Percentiles rank a stretch among this genome's conserved stretches.
These are phyloP conservation scores for Scedosporium minutisporum DNA, from an alignment of 2,329 filamentous ascomycete genomes.

Conservation along the genomic window DNA sequence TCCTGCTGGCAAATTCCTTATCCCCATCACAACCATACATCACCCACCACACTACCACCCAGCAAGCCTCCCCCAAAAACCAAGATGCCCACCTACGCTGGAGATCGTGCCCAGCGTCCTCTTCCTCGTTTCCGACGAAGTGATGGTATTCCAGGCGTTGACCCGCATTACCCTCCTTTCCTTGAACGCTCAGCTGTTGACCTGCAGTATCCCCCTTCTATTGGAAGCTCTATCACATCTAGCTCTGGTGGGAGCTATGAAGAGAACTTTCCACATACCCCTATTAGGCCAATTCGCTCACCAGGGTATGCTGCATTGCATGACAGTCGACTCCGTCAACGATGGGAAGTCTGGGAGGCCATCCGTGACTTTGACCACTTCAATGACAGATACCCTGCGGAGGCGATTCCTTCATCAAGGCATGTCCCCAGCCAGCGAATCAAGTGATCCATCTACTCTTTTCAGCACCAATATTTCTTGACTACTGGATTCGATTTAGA, in stretches of 20 bases:
- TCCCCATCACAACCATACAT: no score
- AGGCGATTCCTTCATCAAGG: slow-evolving; percentile 6
- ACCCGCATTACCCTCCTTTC: no score
- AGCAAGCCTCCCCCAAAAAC: no score
- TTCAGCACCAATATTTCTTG: neutral
- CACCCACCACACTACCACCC: no score
- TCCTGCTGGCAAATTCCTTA: no score
- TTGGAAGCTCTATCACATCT: neutral
- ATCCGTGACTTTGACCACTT: slow-evolving; percentile 3
- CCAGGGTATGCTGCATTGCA: neutral
- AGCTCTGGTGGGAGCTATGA: neutral
- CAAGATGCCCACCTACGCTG: no score
- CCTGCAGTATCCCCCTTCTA: neutral
- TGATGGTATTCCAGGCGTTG: no score
- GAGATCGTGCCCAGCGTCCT: no score
- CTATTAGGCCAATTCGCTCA: neutral
- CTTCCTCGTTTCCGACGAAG: no score
- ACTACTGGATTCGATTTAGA: no score
- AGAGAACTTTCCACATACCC: neutral
- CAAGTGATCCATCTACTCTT: neutral
- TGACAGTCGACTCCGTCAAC: neutral
- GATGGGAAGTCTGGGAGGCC: neutral
- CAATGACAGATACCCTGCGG: slow-evolving; percentile 2
- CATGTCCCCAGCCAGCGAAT: neutral
- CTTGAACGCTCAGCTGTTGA: neutral